Conservation (phyloP, 2,329 filamentous ascomycete genomes). For the Cytospora piceae region DNA sequence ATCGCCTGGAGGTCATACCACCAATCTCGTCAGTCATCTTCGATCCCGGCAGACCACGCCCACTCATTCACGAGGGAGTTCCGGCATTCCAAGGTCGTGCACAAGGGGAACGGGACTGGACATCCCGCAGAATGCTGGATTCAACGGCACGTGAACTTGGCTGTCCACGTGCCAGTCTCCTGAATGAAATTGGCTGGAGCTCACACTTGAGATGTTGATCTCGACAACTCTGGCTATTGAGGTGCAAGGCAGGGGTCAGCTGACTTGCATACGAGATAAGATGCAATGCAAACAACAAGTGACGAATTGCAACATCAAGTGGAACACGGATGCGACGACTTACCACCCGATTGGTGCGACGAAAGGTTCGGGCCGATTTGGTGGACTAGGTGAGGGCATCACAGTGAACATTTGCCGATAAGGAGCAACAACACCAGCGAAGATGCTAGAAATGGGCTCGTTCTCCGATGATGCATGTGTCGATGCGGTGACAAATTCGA, state of each 20-base stretch:
- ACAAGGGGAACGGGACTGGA: constrained; percentile 2
- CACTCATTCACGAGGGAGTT: neutral
- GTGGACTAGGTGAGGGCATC: constrained; percentile 22
- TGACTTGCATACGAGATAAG: constrained; percentile 1
- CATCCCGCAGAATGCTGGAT: neutral
- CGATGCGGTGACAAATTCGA: constrained; percentile 15
- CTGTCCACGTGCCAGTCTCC: too few species aligned
- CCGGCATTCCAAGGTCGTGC: too few species aligned
- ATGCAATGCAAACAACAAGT: neutral
- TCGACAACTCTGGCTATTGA: constrained; percentile 49
- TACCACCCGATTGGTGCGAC: constrained; percentile 29
- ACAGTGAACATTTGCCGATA: constrained; percentile 2
- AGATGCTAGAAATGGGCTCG: constrained; percentile 18
- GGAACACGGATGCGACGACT: constrained; percentile 4
- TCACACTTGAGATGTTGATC: constrained; percentile 53
- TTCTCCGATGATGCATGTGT: constrained; percentile 9
- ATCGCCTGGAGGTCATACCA: constrained; percentile 42
- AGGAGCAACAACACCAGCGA: constrained; percentile 6
- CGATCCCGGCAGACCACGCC: neutral
- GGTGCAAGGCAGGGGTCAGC: constrained; percentile 19
- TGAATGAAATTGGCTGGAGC: constrained; percentile 31
- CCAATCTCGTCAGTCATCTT: neutral
- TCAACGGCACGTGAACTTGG: neutral
- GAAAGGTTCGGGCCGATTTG: constrained; percentile 23
- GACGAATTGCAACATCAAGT: neutral